Conservation (phyloP, 2,329 filamentous ascomycete species). For the Zelopaecilomyces penicillatus region DNA sequence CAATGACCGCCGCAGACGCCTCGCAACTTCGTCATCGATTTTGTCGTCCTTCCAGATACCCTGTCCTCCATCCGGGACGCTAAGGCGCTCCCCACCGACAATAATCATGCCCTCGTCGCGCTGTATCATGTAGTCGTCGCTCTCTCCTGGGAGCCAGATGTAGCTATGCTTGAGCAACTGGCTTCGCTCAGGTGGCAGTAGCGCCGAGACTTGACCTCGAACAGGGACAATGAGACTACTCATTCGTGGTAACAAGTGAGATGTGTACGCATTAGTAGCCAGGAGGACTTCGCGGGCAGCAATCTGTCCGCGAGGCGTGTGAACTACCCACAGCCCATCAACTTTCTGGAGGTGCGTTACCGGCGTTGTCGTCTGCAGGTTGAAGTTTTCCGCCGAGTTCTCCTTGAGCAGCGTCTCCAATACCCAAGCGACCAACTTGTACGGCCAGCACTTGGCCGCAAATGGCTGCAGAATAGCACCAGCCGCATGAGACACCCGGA, state of each 20-base stretch:
- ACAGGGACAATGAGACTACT: conserved; percentile 67
- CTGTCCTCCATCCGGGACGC: conserved; percentile 36
- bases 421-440: conserved; percentile 70
- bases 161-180: conserved; percentile 48
- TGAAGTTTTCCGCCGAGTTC: conserved; percentile 41
- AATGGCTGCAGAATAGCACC: conserved; percentile 57
- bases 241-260: conserved; percentile 61
- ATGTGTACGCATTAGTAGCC: conserved; percentile 79
- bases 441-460: conserved; percentile 70
- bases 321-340: conserved; percentile 46
- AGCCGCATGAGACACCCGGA: conserved; percentile 47
- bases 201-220: conserved; percentile 62
- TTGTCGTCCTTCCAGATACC: conserved; percentile 52
- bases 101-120: conserved; percentile 54
- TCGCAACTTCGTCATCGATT: conserved; percentile 47
- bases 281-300: conserved; percentile 58
- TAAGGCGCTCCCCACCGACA: conserved; percentile 59
- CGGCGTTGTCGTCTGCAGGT: conserved; percentile 67
- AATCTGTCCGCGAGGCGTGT: conserved; percentile 63
- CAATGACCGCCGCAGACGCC: conserved; percentile 44
- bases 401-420: conserved; percentile 48
- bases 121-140: conserved; percentile 68
- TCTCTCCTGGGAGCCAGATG: conserved; percentile 47
- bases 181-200: conserved; percentile 44
- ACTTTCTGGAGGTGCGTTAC: conserved; percentile 41